phyloP scores from a whole-genome alignment of 371 early-diverging fungal genomes.

The Syncephalastrum sp. region DNA sequence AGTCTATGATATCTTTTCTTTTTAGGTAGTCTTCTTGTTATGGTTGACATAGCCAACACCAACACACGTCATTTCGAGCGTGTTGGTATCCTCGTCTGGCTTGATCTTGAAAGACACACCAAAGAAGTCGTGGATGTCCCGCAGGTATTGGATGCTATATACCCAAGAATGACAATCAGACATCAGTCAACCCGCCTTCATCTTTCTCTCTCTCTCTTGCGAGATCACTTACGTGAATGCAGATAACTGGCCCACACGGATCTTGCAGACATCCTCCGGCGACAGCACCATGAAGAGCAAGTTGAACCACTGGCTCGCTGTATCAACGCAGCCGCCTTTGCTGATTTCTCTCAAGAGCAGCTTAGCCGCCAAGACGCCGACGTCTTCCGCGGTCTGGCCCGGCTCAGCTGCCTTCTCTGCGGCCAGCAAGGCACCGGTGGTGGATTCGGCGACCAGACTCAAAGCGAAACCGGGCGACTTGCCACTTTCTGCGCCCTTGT shows the following conservation, averaged over 20 bases:
- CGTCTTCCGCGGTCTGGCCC: constrained; percentile 86
- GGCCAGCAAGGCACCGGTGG: constrained; percentile 77
- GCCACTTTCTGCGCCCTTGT: constrained; percentile 93
- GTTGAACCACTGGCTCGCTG: constrained; percentile 84
- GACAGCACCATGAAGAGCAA: constrained; percentile 84
- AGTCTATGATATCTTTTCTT: constrained; percentile 6
- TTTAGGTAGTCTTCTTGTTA: constrained; percentile 78
- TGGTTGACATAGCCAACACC: constrained; percentile 90
- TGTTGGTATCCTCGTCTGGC: constrained; percentile 67
- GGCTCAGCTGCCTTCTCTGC: constrained; percentile 82
- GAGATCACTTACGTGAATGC: constrained; percentile 76
- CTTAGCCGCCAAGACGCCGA: constrained; percentile 76
- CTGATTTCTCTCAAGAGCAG: constrained; percentile 81
- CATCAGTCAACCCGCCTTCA: neutral
- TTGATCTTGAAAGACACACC: constrained; percentile 89
- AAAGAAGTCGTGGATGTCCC: constrained; percentile 87
- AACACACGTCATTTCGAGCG: constrained; percentile 82
- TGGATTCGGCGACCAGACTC: constrained; percentile 90
- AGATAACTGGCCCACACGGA: constrained; percentile 82
- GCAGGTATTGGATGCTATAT: constrained; percentile 78
- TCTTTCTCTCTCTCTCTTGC: neutral
- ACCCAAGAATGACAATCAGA: neutral
- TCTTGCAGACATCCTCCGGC: constrained; percentile 92
- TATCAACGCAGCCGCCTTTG: constrained; percentile 90
- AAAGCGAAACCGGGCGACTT: constrained; percentile 93